phyloP scores from a whole-genome alignment of 1,284 basidiomycete genomes.

The Marasmius tenuissimus region DNA sequence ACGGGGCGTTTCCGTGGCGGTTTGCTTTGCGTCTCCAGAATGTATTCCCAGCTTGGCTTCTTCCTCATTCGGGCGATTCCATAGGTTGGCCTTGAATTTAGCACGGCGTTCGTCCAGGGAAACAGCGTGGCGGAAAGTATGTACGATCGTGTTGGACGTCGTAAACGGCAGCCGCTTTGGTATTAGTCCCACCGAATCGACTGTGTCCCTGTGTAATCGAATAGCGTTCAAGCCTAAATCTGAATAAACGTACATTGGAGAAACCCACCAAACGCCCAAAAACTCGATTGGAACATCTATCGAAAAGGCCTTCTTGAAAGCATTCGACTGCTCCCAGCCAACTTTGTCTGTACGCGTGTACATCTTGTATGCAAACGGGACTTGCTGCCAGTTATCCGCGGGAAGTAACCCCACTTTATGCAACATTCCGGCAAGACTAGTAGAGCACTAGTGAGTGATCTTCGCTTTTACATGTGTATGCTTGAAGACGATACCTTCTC shows the following conservation, averaged over 20 bases:
- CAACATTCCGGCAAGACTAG: conserved; percentile 52
- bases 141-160: conserved; percentile 41
- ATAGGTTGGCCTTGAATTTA: conserved; percentile 47
- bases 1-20: background rate
- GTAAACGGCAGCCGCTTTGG: conserved; percentile 54
- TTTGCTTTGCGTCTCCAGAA: background rate
- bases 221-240: background rate
- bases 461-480: background rate
- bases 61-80: conserved; percentile 25
- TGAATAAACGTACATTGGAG: background rate
- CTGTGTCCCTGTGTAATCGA: conserved; percentile 44
- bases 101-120: conserved; percentile 54
- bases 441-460: conserved; percentile 14
- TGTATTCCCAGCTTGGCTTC: conserved; percentile 20
- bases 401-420: conserved; percentile 54
- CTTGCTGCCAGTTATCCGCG: conserved; percentile 55
- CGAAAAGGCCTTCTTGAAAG: conserved; percentile 67
- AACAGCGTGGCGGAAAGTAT: conserved; percentile 49
- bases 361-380: conserved; percentile 73
- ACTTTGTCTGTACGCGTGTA: conserved; percentile 47
- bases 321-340: conserved; percentile 55
- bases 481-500: conserved; percentile 22
- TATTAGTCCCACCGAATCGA: conserved; percentile 50
- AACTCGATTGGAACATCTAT: conserved; percentile 60
- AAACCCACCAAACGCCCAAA: conserved; percentile 58